Base-by-base conservation (phyloP, 2,329 filamentous ascomycete species). In the Aspergillus brasiliensis region DNA sequence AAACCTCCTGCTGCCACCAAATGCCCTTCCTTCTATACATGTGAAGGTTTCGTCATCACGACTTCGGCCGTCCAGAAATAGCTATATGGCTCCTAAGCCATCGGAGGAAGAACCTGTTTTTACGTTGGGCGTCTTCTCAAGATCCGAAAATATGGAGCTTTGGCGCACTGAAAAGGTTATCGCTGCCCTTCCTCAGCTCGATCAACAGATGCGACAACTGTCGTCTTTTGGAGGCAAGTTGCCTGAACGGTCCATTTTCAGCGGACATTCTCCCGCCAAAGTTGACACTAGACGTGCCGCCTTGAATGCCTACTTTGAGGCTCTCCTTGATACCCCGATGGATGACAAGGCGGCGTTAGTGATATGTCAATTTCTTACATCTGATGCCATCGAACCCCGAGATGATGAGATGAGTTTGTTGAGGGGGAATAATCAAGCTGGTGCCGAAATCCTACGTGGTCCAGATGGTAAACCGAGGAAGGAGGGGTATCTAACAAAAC, bases 101-200 rank as follows among this genome's bases (percentile, higher is more conserved):
- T 81, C 90, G 19, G 93, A 97, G 59, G 94, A 97, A 71, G 93
- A 97, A 68, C 92, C 93, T 0, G 94, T 98, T 0, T 97, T 98
- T 70, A 97, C 92, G 0, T 81, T 99, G 56, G 93, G 92, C 17
- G 81, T 99, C 37, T 89, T 92, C 68, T 90, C 90, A 8, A 88
- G 93, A 57, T 88, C 88, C 0, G 70, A 74, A 28, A 69, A 70
- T 53, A 61, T 63, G 28, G 94, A 98, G 73, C 81, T 99, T 10
- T 98, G 95, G 94, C 88, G 94, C 28, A 87, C 97, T 6, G 95
- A 99, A 77, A 99, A 99, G 76, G 92, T 96, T 62, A 90, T 91
- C 3, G 80, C 85, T 13, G 92, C 94, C 27, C 81, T 99, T 27
- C 84, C 87, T n/a, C 88, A 89, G 65, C 82, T 99, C 37, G 94